Conservation (phyloP, 345 rosid genomes). For the Eutrema yunnanense region DNA sequence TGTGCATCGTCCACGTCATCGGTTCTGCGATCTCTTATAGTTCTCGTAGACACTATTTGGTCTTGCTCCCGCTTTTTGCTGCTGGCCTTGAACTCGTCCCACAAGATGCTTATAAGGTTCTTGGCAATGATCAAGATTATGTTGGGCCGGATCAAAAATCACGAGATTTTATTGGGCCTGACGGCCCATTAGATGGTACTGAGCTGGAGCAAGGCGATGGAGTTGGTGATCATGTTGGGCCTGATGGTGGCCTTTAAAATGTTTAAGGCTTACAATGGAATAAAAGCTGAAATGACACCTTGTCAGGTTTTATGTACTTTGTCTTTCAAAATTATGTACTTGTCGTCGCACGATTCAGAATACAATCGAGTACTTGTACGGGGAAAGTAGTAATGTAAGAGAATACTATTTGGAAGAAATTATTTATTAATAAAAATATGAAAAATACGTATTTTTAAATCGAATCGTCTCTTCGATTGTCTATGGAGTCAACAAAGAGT, state of each 20-base stretch:
- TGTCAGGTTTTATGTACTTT: neutral
- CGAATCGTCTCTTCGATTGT: neutral
- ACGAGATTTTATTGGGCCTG: neutral
- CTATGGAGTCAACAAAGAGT: neutral
- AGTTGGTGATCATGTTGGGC: neutral
- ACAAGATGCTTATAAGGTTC: constrained; percentile 12
- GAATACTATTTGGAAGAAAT: neutral
- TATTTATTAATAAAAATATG: neutral
- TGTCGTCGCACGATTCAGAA: neutral
- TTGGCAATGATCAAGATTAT: neutral
- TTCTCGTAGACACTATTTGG: constrained; percentile 8
- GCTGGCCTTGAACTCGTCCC: constrained; percentile 28
- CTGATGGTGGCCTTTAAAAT: neutral
- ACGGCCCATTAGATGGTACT: neutral
- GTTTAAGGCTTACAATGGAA: neutral
- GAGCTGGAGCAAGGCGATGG: neutral
- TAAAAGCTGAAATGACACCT: neutral
- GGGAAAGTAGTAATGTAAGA: neutral
- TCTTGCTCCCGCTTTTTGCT: constrained; percentile 19
- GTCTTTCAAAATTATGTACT: neutral
- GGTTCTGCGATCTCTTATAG: constrained; percentile 12
- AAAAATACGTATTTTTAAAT: neutral
- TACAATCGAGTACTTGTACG: neutral
- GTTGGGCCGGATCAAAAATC: neutral
- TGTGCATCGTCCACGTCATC: constrained; percentile 4